Percentiles rank a stretch among this genome's conserved stretches.
These are phyloP conservation scores for Alternaria incomplexa DNA, from an alignment of 2,329 filamentous ascomycete genomes.

Conservation along the genomic window DNA sequence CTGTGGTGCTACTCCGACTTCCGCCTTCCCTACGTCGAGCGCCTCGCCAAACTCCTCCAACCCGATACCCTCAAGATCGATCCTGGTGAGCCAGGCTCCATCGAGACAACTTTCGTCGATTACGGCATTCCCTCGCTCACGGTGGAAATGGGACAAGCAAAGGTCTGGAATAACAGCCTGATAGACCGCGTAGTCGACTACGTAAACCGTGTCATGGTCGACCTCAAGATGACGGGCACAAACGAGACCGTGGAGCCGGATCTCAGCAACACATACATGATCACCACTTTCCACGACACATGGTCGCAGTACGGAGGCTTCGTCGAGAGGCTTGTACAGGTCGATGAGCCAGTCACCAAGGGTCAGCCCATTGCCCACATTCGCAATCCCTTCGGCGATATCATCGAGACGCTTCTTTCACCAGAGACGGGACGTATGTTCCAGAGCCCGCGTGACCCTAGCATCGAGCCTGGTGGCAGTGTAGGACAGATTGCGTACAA, in stretches of 20 bases:
- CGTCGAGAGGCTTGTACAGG: conserved; percentile 35
- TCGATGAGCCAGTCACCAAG: conserved; percentile 45
- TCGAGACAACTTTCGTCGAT: conserved; percentile 49
- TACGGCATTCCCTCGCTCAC: conserved; percentile 47
- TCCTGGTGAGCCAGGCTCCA: conserved; percentile 47
- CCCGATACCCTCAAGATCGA: conserved; percentile 51
- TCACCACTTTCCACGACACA: conserved; percentile 37
- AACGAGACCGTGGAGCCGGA: conserved; percentile 41
- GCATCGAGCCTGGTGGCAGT: conserved; percentile 43
- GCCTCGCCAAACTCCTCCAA: conserved; percentile 48
- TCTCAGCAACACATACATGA: conserved; percentile 41
- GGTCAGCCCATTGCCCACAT: conserved; percentile 47
- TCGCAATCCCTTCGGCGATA: conserved; percentile 46
- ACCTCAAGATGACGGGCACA: conserved; percentile 30
- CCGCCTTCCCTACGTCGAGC: conserved; percentile 45
- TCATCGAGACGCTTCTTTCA: conserved; percentile 43
- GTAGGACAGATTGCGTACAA: conserved; percentile 48
- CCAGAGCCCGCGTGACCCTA: conserved; percentile 43
- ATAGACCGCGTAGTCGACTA: conserved; percentile 44
- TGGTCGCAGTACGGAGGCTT: conserved; percentile 37
- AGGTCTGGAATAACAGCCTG: conserved; percentile 46
- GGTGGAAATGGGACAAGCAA: conserved; percentile 48
- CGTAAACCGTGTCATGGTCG: conserved; percentile 32
- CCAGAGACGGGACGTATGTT: conserved; percentile 44
- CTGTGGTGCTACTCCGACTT: conserved; percentile 51